Percentiles rank a stretch among this genome's conserved stretches.
Conservation (phyloP, 805 yeast genomes). For the Teunomyces panamensis region DNA sequence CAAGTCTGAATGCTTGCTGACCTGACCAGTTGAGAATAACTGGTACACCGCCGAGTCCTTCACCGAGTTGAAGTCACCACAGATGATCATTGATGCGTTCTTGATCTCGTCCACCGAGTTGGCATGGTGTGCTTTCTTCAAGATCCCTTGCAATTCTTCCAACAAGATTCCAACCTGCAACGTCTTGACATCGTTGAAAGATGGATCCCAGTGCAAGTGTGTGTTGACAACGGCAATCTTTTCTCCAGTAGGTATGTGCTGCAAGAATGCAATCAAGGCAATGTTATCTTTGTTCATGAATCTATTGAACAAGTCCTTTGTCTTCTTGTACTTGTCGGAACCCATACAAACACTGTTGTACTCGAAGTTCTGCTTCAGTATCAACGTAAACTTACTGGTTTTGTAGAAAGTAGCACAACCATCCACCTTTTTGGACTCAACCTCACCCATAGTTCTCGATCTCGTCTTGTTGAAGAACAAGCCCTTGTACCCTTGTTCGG, state of each 20-base stretch:
- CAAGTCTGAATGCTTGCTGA: slow-evolving; percentile 76
- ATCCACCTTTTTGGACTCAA: slow-evolving; percentile 86
- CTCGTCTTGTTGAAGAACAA: slow-evolving; percentile 84
- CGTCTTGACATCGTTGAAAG: slow-evolving; percentile 90
- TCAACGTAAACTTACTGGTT: slow-evolving; percentile 60
- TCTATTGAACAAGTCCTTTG: slow-evolving; percentile 92
- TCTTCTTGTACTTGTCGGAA: slow-evolving; percentile 82
- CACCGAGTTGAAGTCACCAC: slow-evolving; percentile 95
- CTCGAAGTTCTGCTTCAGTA: slow-evolving; percentile 74
- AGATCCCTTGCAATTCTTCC: slow-evolving; percentile 75
- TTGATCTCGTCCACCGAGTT: slow-evolving; percentile 49
- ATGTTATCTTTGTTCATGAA: slow-evolving; percentile 95
- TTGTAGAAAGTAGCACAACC: slow-evolving; percentile 96
- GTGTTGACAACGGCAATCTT: slow-evolving; percentile 78
- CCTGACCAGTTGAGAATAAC: slow-evolving; percentile 76
- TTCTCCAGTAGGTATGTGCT: slow-evolving; percentile 70
- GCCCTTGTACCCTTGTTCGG: slow-evolving; percentile 74
- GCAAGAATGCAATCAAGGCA: slow-evolving; percentile 74
- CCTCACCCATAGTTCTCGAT: slow-evolving; percentile 82
- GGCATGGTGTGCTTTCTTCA: slow-evolving; percentile 48
- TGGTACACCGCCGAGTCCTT: slow-evolving; percentile 89
- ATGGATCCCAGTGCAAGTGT: slow-evolving; percentile 98
- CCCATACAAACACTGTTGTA: slow-evolving; percentile 79
- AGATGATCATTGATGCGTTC: slow-evolving; percentile 73
- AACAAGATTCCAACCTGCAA: slow-evolving; percentile 90